Conservation (phyloP, 176 grass and related monocot genomes). For the Paspalum notatum region DNA sequence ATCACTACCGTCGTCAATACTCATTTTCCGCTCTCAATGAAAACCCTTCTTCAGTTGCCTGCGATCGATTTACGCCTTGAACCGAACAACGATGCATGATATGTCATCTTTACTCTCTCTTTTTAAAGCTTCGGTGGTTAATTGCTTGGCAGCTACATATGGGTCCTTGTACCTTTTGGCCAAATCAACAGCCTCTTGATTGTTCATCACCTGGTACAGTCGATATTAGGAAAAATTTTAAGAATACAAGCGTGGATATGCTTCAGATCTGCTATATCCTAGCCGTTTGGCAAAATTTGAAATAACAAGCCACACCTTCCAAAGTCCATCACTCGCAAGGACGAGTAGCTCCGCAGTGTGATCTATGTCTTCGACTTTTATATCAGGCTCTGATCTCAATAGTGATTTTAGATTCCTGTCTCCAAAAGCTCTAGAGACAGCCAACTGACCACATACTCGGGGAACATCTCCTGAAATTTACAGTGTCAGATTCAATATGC, state of each 20-base stretch:
- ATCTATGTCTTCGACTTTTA: slow-evolving; percentile 64
- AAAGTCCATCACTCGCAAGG: slow-evolving; percentile 80
- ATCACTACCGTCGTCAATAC: slow-evolving; percentile 9
- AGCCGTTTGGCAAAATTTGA: background rate
- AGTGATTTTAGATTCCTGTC: slow-evolving; percentile 81
- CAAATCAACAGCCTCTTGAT: slow-evolving; percentile 65
- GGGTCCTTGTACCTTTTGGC: slow-evolving; percentile 78
- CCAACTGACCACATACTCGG: slow-evolving; percentile 77
- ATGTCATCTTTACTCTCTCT: slow-evolving; percentile 89
- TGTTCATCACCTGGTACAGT: slow-evolving; percentile 64
- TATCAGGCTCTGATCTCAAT: slow-evolving; percentile 75
- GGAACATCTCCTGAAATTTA: slow-evolving; percentile 85
- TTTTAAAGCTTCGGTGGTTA: slow-evolving; percentile 60
- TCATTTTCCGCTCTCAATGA: background rate
- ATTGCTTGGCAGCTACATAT: slow-evolving; percentile 66
- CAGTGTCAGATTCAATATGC: slow-evolving; percentile 13
- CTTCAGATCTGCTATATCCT: slow-evolving; percentile 20
- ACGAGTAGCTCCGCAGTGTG: slow-evolving; percentile 68
- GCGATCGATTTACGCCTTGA: slow-evolving; percentile 54
- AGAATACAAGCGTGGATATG: slow-evolving; percentile 26
- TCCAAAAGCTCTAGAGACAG: slow-evolving; percentile 85
- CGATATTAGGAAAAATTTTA: slow-evolving; percentile 32
- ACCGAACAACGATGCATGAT: slow-evolving; percentile 83
- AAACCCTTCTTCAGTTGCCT: slow-evolving; percentile 12
- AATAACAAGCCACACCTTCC: slow-evolving; percentile 70